Percentiles rank a stretch among this genome's conserved stretches.
Conservation (phyloP, 331 rosid species). For the Stylosanthes scabra region DNA sequence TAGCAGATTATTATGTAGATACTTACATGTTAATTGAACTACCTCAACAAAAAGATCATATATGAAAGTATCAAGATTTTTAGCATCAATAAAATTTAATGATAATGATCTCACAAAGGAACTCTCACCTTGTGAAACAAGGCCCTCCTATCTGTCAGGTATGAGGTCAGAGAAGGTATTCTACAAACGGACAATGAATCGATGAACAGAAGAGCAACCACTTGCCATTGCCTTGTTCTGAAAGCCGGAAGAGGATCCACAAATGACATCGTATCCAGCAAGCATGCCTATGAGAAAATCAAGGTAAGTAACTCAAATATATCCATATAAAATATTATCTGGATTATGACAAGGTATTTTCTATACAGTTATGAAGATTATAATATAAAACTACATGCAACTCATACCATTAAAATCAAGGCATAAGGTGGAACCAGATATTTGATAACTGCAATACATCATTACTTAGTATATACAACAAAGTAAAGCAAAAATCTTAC, state of each 20-base stretch:
- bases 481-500: slow-evolving; percentile 51
- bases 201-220: slow-evolving; percentile 73
- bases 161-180: slow-evolving; percentile 70
- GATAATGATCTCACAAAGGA: slow-evolving; percentile 11
- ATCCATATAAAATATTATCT: no score
- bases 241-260: slow-evolving; percentile 85
- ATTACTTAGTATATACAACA: slow-evolving; percentile 25
- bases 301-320: slow-evolving; percentile 10
- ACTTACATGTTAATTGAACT: slow-evolving; percentile 10
- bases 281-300: slow-evolving; percentile 49
- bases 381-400: slow-evolving; percentile 10
- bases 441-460: slow-evolving; percentile 21
- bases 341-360: no score
- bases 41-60: slow-evolving; percentile 13
- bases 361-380: no score
- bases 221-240: slow-evolving; percentile 91
- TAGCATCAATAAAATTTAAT: slow-evolving; percentile 25
- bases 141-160: slow-evolving; percentile 67
- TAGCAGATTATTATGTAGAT: slow-evolving; percentile 11
- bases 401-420: slow-evolving; percentile 7
- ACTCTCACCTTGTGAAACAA: slow-evolving; percentile 71
- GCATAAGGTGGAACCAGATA: neutral
- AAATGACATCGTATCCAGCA: slow-evolving; percentile 92
- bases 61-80: neutral
- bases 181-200: slow-evolving; percentile 87